A percentile compares a stretch with the other conserved stretches of the same genome.
phyloP scores from a whole-genome alignment of 805 yeast genomes.

The Pichia cephalocereana region DNA sequence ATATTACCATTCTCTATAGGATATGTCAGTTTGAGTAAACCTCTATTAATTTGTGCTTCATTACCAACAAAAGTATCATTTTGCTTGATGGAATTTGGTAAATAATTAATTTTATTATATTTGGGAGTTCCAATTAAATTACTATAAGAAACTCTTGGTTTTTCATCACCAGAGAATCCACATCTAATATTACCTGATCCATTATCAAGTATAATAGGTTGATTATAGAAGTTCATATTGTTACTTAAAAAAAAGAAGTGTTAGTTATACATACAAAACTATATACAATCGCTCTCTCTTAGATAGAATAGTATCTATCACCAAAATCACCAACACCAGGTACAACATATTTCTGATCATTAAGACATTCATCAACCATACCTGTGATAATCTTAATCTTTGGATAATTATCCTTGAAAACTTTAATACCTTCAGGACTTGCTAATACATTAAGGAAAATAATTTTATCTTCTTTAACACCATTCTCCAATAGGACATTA shows the following conservation, averaged over 20 bases:
- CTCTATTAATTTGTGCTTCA: constrained; percentile 66
- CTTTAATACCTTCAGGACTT: constrained; percentile 86
- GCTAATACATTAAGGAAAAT: constrained; percentile 86
- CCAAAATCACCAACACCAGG: constrained; percentile 99
- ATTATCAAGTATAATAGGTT: constrained; percentile 70
- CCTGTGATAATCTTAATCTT: constrained; percentile 87
- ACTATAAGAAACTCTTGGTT: constrained; percentile 58
- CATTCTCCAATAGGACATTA: constrained; percentile 77
- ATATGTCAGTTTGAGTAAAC: constrained; percentile 58
- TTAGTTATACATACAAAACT: too few relatives aligned
- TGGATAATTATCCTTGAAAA: constrained; percentile 74
- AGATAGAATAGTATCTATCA: constrained; percentile 91
- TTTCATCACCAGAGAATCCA: constrained; percentile 89
- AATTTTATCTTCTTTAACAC: constrained; percentile 82
- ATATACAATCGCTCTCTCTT: constrained; percentile 12
- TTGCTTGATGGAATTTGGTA: constrained; percentile 54
- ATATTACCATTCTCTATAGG: constrained; percentile 79
- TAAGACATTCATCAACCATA: constrained; percentile 78
- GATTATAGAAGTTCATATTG: constrained; percentile 37
- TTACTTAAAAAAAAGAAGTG: not conserved
- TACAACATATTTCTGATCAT: constrained; percentile 73
- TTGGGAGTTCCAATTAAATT: constrained; percentile 73
- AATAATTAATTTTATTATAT: constrained; percentile 55
- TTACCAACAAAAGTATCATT: constrained; percentile 64
- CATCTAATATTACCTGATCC: constrained; percentile 83